Base-by-base conservation (phyloP, 164 flowering plant species). In the Nelumbo lutea region DNA sequence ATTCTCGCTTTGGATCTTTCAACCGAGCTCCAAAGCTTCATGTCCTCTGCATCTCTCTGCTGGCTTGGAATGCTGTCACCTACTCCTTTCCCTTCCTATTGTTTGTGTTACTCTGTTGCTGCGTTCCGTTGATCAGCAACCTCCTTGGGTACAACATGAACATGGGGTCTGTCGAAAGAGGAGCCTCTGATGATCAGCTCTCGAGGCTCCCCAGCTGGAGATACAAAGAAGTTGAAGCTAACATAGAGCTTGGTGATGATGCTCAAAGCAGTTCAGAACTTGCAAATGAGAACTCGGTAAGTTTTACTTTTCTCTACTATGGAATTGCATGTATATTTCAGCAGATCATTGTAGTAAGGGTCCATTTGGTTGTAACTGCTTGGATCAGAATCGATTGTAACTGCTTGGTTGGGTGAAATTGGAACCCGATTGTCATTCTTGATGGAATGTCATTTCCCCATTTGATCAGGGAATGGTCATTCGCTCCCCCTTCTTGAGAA, bases 1-100 rank as follows among this genome's bases (percentile, higher is more conserved):
- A 91, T 76, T 76, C 93, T 47, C 89, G 97, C 14, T 79, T 84
- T 52, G 86, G 87, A 5, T 83, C 90, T 3, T 88, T 84, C 75
- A 70, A 68, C 11, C 83, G 72, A 58, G 91, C 96, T 48, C 97
- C 98, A 0, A 89, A 84, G 61, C 86, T 95, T 42, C 92, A 91
- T 56, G 68, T 82, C 39, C 90, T 95, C 64, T 91, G 97, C 80
- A 82, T 88, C 61, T 75, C 84, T 51, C 79, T 95, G 59, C 87
- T 95, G 38, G 87, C 91, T 39, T 95, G 96, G 96, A 95, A 95
- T 75, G 97, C 97, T n/a, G 62, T 88, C 71, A 76, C 84, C 75
- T 95, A 95, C 84, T 95, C 98, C 3, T 89, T 91, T 67, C 98
- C 98, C n/a, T 91, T 95, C 83, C 80, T 91, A 3, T 76, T 94